Base-by-base conservation (phyloP, 495 filamentous ascomycete genomes). In the Penicillium ochrochloron region DNA sequence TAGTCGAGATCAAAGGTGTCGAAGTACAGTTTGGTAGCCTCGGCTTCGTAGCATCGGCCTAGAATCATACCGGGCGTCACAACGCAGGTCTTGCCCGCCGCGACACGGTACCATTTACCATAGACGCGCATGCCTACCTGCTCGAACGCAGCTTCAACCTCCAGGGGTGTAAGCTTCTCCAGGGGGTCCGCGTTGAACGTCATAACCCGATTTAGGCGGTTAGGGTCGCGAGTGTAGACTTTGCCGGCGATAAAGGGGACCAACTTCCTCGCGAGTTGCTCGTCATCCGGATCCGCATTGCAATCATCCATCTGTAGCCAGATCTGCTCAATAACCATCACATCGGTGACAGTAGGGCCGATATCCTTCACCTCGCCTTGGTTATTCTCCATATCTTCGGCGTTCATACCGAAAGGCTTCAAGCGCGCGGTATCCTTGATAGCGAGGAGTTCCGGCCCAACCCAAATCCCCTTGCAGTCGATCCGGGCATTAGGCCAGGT, bases 391-490 rank as follows among this genome's bases (percentile, higher is more conserved):
- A 69, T 63, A 29, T 70, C 53, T 21, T 64, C 54, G 10, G 57
- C 10, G 2, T 35, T 56, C 41, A 70, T n/a, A 52, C 62, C 17
- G 59, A 69, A 54, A 70, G 67, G 82, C 59, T 80, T 76, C 2
- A 89, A 67, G 15, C 85, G 83, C 2, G 88, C 77, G 2, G 77
- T 73, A 63, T 90, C 87, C 4, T 81, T 82, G 21, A 85, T 68
- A 12, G 76, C 64, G 2, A 88, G 52, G 8, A 87, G 69, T 62
- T 90, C 87, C 5, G 81, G 63, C 0, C 87, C 87, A 2, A 89
- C 66, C 60, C 79, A 90, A 35, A 88, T 78, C 2, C 84, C 87
- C 52, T 78, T 73, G 62, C 80, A 83, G 55, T 75, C 77, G 39
- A 89, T 77, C 1, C 68, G 67, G 0, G 81, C 84, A 21, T 82